Base-by-base conservation (phyloP, 208 protist genomes). In the Crithidia sp. region DNA sequence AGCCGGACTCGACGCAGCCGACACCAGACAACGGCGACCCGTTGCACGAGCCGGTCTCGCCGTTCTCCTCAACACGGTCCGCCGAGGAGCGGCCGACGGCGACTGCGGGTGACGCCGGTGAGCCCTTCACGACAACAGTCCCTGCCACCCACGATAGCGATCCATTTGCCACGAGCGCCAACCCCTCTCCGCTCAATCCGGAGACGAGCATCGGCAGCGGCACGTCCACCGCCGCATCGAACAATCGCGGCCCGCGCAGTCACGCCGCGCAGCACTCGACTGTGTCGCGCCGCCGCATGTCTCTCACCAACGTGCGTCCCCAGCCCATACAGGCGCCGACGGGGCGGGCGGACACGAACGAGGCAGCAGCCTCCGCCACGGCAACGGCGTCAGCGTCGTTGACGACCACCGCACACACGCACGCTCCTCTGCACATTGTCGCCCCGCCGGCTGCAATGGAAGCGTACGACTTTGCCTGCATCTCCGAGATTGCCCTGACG, bases 401-500 rank as follows among this genome's bases (percentile, higher is more conserved):
- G 12, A n/a, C 28, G 49, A 49, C 14, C n/a, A 4, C 36, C 8
- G 6, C 47, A 9, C 50, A 7, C 47, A 7, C 12, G 5, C 19
- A 47, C 12, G 6, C 49, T 0, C 53, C 41, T 13, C 5, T 58
- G 59, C 49, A 63, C 55, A 72, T 73, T 13, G 44, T 17, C 5
- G 36, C 44, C 10, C 17, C 60, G 8, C n/a, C 59, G 0, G 5
- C 44, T 6, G n/a, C 65, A 52, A 40, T 61, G 2, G 59, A 75
- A 9, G 50, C 63, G 13, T 93, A 88, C 72, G 83, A 89, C 71
- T 96, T 93, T 67, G 68, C 77, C 17, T 76, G 71, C 39, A 67
- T 96, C 3, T 80, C 81, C 10, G 56, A 81, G 2, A 71, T 96
- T 5, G 90, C 88, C 43, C 81, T 96, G 39, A 88, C 87, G 57